Percentiles rank a stretch among this genome's conserved stretches.
phyloP scores from a whole-genome alignment of 2,329 filamentous ascomycete species.

The Colletotrichum eremochloae region DNA sequence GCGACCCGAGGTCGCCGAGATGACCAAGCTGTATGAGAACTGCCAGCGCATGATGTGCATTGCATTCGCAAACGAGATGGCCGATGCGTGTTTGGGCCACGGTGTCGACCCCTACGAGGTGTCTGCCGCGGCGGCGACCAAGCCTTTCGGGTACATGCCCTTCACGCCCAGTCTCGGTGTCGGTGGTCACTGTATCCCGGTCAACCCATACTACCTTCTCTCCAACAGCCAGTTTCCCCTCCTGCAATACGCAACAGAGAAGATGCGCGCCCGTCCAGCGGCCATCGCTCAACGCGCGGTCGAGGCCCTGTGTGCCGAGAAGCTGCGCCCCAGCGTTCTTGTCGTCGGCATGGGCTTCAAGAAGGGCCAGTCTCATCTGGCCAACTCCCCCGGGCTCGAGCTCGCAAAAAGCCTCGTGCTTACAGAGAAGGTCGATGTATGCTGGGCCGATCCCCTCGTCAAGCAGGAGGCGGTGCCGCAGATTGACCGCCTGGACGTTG shows the following conservation, averaged over 20 bases:
- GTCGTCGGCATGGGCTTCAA: conserved; percentile 66
- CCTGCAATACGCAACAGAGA: conserved; percentile 58
- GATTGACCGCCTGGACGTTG: conserved; percentile 54
- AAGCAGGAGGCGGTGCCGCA: conserved; percentile 56
- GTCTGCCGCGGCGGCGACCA: conserved; percentile 61
- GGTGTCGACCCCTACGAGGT: conserved; percentile 66
- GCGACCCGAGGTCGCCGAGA: conserved; percentile 67
- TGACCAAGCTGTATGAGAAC: conserved; percentile 71
- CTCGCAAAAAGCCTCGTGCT: conserved; percentile 54
- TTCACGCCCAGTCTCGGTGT: conserved; percentile 63
- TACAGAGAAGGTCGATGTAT: conserved; percentile 55
- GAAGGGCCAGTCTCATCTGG: conserved; percentile 60
- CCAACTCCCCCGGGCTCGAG: conserved; percentile 62
- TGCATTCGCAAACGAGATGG: conserved; percentile 69
- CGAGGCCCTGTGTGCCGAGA: conserved; percentile 46
- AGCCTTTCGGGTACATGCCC: conserved; percentile 66
- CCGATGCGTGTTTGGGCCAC: conserved; percentile 61
- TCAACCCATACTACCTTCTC: conserved; percentile 68
- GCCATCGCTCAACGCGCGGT: conserved; percentile 55
- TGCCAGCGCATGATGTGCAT: conserved; percentile 69
- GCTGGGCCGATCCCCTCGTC: conserved; percentile 60
- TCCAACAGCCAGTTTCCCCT: conserved; percentile 62
- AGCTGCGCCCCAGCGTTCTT: conserved; percentile 51
- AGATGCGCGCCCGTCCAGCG: conserved; percentile 58
- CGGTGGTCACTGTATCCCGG: conserved; percentile 68